Percentiles rank a stretch among this genome's conserved stretches.
Evolutionary conservation across 257 asterid genomes (phyloP).

Genomic region (Solanum habrochaites): DNA sequence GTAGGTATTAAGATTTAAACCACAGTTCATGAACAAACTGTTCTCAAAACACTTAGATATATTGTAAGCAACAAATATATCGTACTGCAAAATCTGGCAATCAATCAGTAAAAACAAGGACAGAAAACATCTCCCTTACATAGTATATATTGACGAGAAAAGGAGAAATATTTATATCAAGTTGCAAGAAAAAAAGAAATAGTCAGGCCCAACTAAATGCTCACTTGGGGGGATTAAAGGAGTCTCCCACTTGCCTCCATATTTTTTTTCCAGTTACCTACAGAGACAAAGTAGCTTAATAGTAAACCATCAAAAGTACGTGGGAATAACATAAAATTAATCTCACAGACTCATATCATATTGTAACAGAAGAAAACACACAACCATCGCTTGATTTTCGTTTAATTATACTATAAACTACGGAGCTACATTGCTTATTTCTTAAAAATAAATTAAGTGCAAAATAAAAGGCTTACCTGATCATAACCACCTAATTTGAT

Average conservation of each 20-base stretch:
- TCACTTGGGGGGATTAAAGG: constrained; percentile 92
- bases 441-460: background rate
- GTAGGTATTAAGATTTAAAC: background rate
- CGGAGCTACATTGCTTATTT: background rate
- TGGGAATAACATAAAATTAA: background rate
- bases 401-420: background rate
- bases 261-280: constrained; percentile 86
- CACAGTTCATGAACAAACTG: background rate
- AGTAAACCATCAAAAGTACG: background rate
- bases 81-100: background rate
- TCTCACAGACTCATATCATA: background rate
- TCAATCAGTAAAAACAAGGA: background rate
- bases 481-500: constrained; percentile 88
- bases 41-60: no score
- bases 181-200: background rate
- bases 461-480: constrained; percentile 38
- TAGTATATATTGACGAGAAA: background rate
- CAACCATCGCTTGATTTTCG: background rate
- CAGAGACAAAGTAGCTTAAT: background rate
- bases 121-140: background rate
- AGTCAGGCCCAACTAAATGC: constrained; percentile 2
- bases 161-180: background rate
- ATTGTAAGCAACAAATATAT: background rate
- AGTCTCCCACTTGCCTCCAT: constrained; percentile 96
- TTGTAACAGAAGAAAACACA: background rate